A percentile compares a stretch with the other conserved stretches of the same genome.
These are phyloP conservation scores for Raddia distichophylla DNA, from an alignment of 176 grass and related monocot species.

Conservation along the genomic window DNA sequence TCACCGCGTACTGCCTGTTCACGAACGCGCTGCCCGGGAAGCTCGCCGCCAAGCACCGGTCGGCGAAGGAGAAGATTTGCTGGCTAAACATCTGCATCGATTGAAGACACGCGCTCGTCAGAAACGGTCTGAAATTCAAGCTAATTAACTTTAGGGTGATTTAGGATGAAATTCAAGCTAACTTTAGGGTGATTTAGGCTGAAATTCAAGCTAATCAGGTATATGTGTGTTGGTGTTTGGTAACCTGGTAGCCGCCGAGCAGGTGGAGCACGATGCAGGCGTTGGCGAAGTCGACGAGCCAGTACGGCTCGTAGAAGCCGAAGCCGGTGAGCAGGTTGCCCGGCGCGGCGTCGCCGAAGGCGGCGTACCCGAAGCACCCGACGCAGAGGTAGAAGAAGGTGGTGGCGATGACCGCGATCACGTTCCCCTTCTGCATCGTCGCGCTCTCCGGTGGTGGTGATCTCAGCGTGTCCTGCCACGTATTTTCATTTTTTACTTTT, in stretches of 20 bases:
- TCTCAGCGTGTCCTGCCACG: constrained; percentile 56
- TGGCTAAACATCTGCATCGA: constrained; percentile 56
- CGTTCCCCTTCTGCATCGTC: constrained; percentile 58
- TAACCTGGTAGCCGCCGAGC: constrained; percentile 65
- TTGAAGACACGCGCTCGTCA: not conserved
- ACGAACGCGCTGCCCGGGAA: constrained; percentile 62
- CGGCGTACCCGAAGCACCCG: constrained; percentile 66
- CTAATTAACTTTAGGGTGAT: too few relatives aligned
- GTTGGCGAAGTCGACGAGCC: constrained; percentile 84
- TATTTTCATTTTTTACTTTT: not conserved
- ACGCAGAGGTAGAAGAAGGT: constrained; percentile 77
- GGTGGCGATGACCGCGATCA: constrained; percentile 37
- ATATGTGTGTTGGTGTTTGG: too few relatives aligned
- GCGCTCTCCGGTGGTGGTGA: constrained; percentile 52
- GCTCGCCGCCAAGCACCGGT: constrained; percentile 31
- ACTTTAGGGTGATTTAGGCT: too few relatives aligned
- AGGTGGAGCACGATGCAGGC: constrained; percentile 69
- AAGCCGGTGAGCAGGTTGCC: constrained; percentile 83
- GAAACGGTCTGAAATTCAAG: too few relatives aligned
- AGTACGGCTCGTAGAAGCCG: constrained; percentile 74
- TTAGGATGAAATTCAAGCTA: too few relatives aligned
- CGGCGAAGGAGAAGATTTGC: constrained; percentile 60
- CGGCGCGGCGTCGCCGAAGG: constrained; percentile 63
- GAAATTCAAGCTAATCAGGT: too few relatives aligned
- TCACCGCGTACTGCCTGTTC: constrained; percentile 51